Percentiles rank a stretch among this genome's conserved stretches.
Evolutionary conservation across 2,329 filamentous ascomycete genomes (phyloP).

Genomic region (Paecilomyces fulvus): DNA sequence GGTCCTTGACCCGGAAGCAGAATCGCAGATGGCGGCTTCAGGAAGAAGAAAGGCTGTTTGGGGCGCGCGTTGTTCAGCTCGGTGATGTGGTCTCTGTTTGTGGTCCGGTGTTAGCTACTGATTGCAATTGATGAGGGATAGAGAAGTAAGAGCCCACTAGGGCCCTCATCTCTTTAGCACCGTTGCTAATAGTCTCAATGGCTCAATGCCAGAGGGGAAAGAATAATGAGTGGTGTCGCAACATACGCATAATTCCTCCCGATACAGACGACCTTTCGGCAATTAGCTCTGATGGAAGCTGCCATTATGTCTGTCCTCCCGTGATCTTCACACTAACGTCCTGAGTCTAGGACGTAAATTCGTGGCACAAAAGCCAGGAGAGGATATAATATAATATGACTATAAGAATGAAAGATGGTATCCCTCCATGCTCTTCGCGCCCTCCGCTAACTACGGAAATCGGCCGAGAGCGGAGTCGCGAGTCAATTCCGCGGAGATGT

Average conservation of each 20-base stretch:
- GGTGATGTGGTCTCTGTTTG: slow-evolving; percentile 72
- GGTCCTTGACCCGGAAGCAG: slow-evolving; percentile 70
- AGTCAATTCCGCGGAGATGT: background rate
- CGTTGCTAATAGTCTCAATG: background rate
- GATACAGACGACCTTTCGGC: slow-evolving; percentile 79
- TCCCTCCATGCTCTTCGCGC: background rate
- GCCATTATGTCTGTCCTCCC: slow-evolving; percentile 19
- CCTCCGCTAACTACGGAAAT: background rate
- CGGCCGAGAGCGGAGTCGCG: background rate
- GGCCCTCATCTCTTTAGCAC: background rate
- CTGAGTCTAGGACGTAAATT: background rate
- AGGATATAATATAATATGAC: background rate
- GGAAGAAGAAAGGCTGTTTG: slow-evolving; percentile 97
- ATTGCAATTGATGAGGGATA: slow-evolving; percentile 1
- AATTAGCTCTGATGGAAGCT: slow-evolving; percentile 43
- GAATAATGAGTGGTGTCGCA: slow-evolving; percentile 2
- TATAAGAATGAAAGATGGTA: background rate
- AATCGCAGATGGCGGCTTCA: slow-evolving; percentile 86
- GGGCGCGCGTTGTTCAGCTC: slow-evolving; percentile 82
- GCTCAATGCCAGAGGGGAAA: background rate
- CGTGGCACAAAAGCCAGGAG: background rate
- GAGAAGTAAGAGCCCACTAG: slow-evolving; percentile 1
- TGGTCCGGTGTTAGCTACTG: slow-evolving; percentile 6
- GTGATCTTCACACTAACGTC: background rate
- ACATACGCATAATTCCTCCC: slow-evolving; percentile 90